Evolutionary conservation across 805 yeast species (phyloP).

Genomic region (Wickerhamiella bombiphila): DNA sequence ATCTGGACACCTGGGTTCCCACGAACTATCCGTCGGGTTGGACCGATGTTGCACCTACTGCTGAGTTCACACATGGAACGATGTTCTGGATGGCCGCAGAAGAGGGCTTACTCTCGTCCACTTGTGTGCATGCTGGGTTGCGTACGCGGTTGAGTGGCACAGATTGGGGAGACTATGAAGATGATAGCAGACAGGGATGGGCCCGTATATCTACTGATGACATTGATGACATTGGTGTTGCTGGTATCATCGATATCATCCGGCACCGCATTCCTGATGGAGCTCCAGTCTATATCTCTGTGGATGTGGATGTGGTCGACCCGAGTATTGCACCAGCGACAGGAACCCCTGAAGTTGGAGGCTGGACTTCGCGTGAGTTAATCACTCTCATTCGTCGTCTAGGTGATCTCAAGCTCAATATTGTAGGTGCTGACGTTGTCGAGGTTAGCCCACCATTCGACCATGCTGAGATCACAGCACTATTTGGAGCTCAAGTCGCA

Average conservation of each 20-base stretch:
- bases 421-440: slow-evolving; percentile 66
- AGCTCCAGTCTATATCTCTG: slow-evolving; percentile 57
- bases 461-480: slow-evolving; percentile 44
- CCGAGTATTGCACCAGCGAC: slow-evolving; percentile 67
- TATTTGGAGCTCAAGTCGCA: slow-evolving; percentile 52
- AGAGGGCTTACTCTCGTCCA: slow-evolving; percentile 46
- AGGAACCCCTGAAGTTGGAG: slow-evolving; percentile 69
- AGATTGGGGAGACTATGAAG: slow-evolving; percentile 45
- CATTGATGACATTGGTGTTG: slow-evolving; percentile 49
- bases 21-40: slow-evolving; percentile 61
- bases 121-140: slow-evolving; percentile 62
- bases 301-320: slow-evolving; percentile 63
- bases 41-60: slow-evolving; percentile 41
- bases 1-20: slow-evolving; percentile 76
- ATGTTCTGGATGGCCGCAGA: slow-evolving; percentile 70
- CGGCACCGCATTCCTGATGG: slow-evolving; percentile 39
- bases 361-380: slow-evolving; percentile 53
- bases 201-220: slow-evolving; percentile 58
- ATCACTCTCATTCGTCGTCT: slow-evolving; percentile 44
- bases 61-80: slow-evolving; percentile 66
- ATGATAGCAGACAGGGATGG: slow-evolving; percentile 58
- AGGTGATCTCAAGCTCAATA: slow-evolving; percentile 40
- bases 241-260: slow-evolving; percentile 42
- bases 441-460: slow-evolving; percentile 60
- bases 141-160: slow-evolving; percentile 57